Evolutionary conservation across 331 rosid genomes (phyloP), one percentile per base, ranked within the genome.

Genomic region (Malus hybrid): DNA sequence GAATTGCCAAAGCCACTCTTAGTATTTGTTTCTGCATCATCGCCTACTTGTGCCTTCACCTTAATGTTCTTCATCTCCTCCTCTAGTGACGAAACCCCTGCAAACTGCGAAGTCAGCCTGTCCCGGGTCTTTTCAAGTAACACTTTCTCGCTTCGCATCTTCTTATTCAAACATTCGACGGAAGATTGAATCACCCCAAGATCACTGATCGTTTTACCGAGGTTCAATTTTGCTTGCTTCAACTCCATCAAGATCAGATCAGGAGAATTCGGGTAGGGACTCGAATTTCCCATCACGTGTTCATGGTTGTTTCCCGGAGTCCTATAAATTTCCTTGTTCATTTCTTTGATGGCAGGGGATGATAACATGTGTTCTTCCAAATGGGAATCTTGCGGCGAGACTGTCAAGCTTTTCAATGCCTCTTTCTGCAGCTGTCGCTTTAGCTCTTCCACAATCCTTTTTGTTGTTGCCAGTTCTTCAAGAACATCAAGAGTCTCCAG

Each of bases 401-500:
- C 75, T 12, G 82, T 76, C 76, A 78, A 76, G 83, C 88, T 83
- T 75, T 85, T 92, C 78, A 85, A 65, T 48, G 91, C 89, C 81
- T 92, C 97, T 20, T 87, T 80, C 77, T 88, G 92, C 20, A 95
- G 88, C 86, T 90, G 93, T 77, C 84, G 83, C 77, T 95, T 95
- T 57, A 95, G 84, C 22, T 90, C 96, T 81, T 92, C 98, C 46
- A 95, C 90, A 50, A 92, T 86, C 74, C 87, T 79, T 74, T 95
- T 95, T 19, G 99, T 91, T 71, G 96, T 86, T 65, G 96, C 95
- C 1, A 95, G 83, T 82, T 95, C 96, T 86, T 95, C 99, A 36
- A 95, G 91, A 39, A 95, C 93, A 72, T 95, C 99, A 57, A 95
- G 98, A 20, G 99, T 92, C 88, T 95, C 98, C 0, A 95, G 87